These are phyloP conservation scores for Cadophora luteo-olivacea DNA, from an alignment of 2,329 filamentous ascomycete species.

Conservation along the genomic window DNA sequence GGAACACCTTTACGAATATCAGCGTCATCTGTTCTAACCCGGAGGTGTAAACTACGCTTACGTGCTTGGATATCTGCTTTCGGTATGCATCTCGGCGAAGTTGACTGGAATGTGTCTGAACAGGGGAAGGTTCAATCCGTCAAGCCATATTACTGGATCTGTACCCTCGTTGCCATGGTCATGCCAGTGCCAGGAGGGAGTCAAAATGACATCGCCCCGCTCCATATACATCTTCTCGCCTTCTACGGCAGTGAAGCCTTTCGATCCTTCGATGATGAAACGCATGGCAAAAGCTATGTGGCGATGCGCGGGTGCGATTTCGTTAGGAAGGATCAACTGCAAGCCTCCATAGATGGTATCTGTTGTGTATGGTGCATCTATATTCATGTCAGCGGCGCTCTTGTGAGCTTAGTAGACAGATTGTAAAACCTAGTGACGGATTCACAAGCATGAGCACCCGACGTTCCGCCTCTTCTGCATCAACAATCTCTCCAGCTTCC, in stretches of 20 bases:
- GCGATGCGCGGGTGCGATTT: slow-evolving; percentile 52
- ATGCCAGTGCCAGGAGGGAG: slow-evolving; percentile 55
- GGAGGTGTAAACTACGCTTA: no score
- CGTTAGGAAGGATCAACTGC: slow-evolving; percentile 53
- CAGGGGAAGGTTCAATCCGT: slow-evolving; percentile 52
- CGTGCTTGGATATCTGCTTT: neutral
- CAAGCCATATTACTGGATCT: slow-evolving; percentile 55
- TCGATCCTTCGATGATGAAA: slow-evolving; percentile 53
- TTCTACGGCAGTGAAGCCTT: slow-evolving; percentile 53
- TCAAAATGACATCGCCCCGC: slow-evolving; percentile 53
- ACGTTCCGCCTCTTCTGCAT: slow-evolving; percentile 29
- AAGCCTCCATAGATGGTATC: slow-evolving; percentile 54
- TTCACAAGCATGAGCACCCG: slow-evolving; percentile 22
- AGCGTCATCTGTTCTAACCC: no score
- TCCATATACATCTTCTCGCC: slow-evolving; percentile 51
- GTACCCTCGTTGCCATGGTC: slow-evolving; percentile 55
- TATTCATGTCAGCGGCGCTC: neutral
- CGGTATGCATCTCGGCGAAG: slow-evolving; percentile 47
- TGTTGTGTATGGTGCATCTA: slow-evolving; percentile 49
- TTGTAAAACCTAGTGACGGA: slow-evolving; percentile 11
- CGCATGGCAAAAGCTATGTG: slow-evolving; percentile 54
- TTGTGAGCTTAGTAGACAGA: no score
- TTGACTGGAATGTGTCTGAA: slow-evolving; percentile 52
- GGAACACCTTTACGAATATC: no score
- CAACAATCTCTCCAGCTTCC: slow-evolving; percentile 12